Evolutionary conservation across 257 asterid species (phyloP).

Genomic region (Forsythia viridissima): DNA sequence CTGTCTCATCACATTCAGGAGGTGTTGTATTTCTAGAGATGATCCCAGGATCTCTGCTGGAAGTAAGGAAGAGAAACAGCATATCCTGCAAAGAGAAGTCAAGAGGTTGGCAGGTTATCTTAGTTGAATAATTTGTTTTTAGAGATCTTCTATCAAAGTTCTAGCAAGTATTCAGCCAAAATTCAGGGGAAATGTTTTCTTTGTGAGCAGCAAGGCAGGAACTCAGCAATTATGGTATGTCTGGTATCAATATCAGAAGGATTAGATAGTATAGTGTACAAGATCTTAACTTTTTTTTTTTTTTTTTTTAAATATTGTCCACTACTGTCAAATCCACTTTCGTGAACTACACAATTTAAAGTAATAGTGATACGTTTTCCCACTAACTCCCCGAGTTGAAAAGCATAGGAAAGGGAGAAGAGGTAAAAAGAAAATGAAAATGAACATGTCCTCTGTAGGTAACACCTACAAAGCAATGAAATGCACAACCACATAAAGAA

Average conservation of each 20-base stretch:
- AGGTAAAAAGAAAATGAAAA: background rate
- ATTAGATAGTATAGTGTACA: background rate
- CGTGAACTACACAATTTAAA: background rate
- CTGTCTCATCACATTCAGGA: slow-evolving; percentile 60
- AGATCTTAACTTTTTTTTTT: background rate
- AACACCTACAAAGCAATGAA: background rate
- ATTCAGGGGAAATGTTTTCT: background rate
- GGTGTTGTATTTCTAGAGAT: slow-evolving; percentile 65
- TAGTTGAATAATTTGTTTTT: background rate
- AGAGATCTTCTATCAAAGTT: background rate
- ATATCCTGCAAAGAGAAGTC: slow-evolving; percentile 55
- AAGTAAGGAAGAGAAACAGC: slow-evolving; percentile 64
- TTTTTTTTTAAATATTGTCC: background rate
- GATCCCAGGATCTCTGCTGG: slow-evolving; percentile 87
- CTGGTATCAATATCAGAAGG: background rate
- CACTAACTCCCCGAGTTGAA: background rate
- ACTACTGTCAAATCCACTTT: background rate
- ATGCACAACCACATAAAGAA: background rate
- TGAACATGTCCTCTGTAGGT: background rate
- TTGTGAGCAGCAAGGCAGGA: slow-evolving; percentile 2
- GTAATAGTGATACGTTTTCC: background rate
- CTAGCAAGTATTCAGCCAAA: background rate
- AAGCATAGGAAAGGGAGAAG: background rate
- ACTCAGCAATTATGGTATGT: background rate
- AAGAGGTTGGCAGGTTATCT: slow-evolving; percentile 13